These are phyloP conservation scores for Alternaria consortialis DNA, from an alignment of 2,329 filamentous ascomycete genomes.

Conservation along the genomic window DNA sequence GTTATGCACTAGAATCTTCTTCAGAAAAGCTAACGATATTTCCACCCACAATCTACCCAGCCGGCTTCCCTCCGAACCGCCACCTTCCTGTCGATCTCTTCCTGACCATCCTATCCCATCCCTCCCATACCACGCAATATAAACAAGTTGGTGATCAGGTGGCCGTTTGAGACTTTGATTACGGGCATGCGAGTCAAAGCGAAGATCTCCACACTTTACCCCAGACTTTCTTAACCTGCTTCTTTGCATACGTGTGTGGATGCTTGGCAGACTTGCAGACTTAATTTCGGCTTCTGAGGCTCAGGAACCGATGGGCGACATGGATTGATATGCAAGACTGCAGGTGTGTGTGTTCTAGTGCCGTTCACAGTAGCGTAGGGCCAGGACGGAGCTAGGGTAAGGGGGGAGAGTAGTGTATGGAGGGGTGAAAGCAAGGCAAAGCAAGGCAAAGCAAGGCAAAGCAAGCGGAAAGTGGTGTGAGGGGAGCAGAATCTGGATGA, in stretches of 20 bases:
- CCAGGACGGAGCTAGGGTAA: neutral
- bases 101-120: too few relatives aligned
- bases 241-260: neutral
- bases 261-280: neutral
- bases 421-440: neutral
- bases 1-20: conserved; percentile 17
- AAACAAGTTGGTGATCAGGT: too few relatives aligned
- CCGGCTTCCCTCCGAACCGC: neutral
- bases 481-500: neutral
- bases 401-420: neutral
- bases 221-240: too few relatives aligned
- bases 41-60: conserved; percentile 2
- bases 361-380: neutral
- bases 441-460: too few relatives aligned
- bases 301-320: conserved; percentile 30
- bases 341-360: conserved; percentile 1
- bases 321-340: neutral
- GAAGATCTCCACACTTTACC: too few relatives aligned
- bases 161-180: too few relatives aligned
- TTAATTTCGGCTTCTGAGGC: conserved; percentile 31
- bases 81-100: too few relatives aligned
- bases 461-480: neutral
- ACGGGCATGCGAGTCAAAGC: too few relatives aligned
- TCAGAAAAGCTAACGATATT: conserved; percentile 15
- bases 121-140: too few relatives aligned